Conservation (phyloP, 208 protist species). For the Trypanosomatidae sp. region DNA sequence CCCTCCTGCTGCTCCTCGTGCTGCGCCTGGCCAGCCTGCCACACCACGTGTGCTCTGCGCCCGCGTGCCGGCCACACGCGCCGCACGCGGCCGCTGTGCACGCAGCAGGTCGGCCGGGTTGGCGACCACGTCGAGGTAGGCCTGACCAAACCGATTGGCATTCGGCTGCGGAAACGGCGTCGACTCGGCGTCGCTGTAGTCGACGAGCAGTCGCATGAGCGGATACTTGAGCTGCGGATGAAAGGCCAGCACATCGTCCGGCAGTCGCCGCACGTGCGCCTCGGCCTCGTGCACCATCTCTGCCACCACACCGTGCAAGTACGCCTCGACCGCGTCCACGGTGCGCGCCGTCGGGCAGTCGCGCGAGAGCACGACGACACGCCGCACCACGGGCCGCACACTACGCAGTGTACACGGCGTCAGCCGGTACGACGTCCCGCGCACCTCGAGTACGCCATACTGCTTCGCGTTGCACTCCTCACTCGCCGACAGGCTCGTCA, state of each 20-base stretch:
- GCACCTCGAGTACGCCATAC: constrained; percentile 79
- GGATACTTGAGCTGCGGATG: constrained; percentile 77
- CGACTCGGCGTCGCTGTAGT: constrained; percentile 59
- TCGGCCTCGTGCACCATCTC: constrained; percentile 77
- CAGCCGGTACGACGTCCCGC: constrained; percentile 69
- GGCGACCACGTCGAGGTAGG: constrained; percentile 80
- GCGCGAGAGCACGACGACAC: constrained; percentile 58
- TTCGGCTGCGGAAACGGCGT: constrained; percentile 78
- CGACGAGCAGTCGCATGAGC: constrained; percentile 69
- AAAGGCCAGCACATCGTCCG: constrained; percentile 60
- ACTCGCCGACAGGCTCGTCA: constrained; percentile 88
- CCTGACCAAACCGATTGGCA: constrained; percentile 79
- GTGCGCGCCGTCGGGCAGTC: constrained; percentile 39
- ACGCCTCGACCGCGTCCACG: constrained; percentile 76
- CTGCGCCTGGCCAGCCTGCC: not conserved
- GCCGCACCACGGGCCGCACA: constrained; percentile 88
- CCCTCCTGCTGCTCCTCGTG: not conserved
- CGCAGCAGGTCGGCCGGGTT: constrained; percentile 73
- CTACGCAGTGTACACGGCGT: constrained; percentile 81
- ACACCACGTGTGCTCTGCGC: not conserved
- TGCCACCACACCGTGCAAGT: constrained; percentile 48
- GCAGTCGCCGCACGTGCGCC: constrained; percentile 42
- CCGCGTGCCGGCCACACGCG: not conserved
- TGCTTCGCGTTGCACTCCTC: constrained; percentile 94
- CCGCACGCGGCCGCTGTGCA: constrained; percentile 10